Conservation (phyloP, 164 flowering plant species). For the Annona cherimola region DNA sequence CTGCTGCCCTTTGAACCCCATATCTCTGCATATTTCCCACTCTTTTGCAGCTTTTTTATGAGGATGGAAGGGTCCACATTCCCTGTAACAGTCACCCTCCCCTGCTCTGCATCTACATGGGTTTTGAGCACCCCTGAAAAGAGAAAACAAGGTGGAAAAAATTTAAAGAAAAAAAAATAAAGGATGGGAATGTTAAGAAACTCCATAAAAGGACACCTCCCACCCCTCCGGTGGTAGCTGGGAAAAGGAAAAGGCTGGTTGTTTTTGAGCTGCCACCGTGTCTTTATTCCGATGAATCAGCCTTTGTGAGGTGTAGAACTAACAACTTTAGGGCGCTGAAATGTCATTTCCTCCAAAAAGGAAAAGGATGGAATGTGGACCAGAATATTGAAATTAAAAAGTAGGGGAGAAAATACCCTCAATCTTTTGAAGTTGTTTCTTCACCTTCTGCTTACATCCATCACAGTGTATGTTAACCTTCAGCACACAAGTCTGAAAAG, state of each 20-base stretch:
- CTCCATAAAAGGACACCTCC: not conserved
- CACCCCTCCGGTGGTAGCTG: not conserved
- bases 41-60: conserved; percentile 68
- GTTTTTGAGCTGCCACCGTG: too few relatives aligned
- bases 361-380: not conserved
- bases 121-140: conserved; percentile 67
- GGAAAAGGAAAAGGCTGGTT: not conserved
- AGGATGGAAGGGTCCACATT: conserved; percentile 60
- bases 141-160: not conserved
- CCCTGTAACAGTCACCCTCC: conserved; percentile 88
- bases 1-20: conserved; percentile 62
- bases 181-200: not conserved
- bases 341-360: not conserved
- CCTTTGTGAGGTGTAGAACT: not conserved
- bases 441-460: conserved; percentile 80
- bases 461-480: conserved; percentile 89
- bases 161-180: conserved; percentile 5
- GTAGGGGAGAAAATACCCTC: conserved; percentile 43
- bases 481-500: conserved; percentile 61
- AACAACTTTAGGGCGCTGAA: not conserved
- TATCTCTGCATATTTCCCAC: conserved; percentile 76
- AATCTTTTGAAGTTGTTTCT: conserved; percentile 73
- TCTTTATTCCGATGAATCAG: not conserved
- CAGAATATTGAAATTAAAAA: not conserved
- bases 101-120: conserved; percentile 67